Evolutionary conservation across 2,329 filamentous ascomycete species (phyloP), one percentile per base, ranked within the genome.

Genomic region (Dothidotthia symphoricarpi): DNA sequence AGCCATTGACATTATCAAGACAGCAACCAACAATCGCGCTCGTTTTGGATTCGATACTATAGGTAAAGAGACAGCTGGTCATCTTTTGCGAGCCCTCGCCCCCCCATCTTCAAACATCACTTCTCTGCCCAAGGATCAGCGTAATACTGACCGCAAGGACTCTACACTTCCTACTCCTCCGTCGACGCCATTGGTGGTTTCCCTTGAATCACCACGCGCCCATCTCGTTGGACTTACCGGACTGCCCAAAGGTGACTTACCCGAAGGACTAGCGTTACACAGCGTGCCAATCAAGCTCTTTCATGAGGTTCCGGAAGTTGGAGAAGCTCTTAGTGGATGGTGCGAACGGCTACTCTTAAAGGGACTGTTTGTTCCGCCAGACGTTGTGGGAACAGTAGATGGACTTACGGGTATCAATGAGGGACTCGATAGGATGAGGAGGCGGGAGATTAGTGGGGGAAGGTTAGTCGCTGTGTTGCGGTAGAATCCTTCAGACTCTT

Each of bases 261-360:
- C 64, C 0, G 65, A 69, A 0, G 73, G 73, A 0, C 69, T 81
- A 0, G 59, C 70, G 5, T 75, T 81, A 39, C 84, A 88, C 54
- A 78, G 73, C 0, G 81, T 89, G 0, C 85, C 85, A 0, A 86
- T 90, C 45, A 89, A 89, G 63, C 55, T 87, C 3, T 89, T 87
- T 55, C 86, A 90, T 55, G 80, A 84, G 41, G 74, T 82, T 0
- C 76, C 80, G 0, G 71, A 72, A 2, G 70, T 88, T 0, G 86
- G 86, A 0, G 76, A 81, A 45, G 72, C 72, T 0, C 59, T 88
- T 36, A 80, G 80, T 10, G 59, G 69, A 1, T 89, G 85, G 85
- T 67, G 88, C 16, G 85, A 88, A 59, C 68, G 72, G 16, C 63
- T 89, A n/a, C 62, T 89, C 6, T 69, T 74, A 7, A 67, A 72